Evolutionary conservation across 1,284 basidiomycete species (phyloP).

Genomic region (Sporisorium graminicola): DNA sequence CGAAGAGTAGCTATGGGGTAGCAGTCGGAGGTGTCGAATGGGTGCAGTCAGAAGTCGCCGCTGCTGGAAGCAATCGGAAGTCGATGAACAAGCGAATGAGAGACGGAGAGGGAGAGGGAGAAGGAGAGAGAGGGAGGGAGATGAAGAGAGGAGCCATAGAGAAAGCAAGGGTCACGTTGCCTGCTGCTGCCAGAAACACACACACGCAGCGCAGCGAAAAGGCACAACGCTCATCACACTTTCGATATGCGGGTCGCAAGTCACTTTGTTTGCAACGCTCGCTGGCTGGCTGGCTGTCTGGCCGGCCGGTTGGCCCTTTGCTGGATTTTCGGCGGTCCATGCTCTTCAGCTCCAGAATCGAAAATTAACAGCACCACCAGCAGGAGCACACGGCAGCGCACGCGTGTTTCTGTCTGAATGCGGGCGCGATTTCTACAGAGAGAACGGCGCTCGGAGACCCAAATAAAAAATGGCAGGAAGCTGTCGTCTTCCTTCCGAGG

Average conservation of each 20-base stretch:
- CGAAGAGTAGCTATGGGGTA: background rate
- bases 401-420: background rate
- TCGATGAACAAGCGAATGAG: background rate
- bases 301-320: background rate
- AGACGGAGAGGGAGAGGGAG: background rate
- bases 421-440: background rate
- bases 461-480: background rate
- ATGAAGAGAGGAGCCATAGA: background rate
- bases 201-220: slow-evolving; percentile 6
- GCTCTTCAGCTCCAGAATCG: background rate
- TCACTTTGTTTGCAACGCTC: slow-evolving; percentile 8
- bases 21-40: background rate
- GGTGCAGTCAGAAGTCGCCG: background rate
- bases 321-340: slow-evolving; percentile 2
- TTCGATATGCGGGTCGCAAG: background rate
- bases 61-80: background rate
- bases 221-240: background rate
- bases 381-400: background rate
- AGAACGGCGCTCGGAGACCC: background rate
- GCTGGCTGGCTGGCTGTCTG: slow-evolving; percentile 3
- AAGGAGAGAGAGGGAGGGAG: background rate
- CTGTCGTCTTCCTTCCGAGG: background rate
- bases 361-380: background rate
- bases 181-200: slow-evolving; percentile 4
- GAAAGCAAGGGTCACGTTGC: slow-evolving; percentile 7